Conservation (phyloP, 2,329 filamentous ascomycete species). For the Aspergillus aculeatinus region DNA sequence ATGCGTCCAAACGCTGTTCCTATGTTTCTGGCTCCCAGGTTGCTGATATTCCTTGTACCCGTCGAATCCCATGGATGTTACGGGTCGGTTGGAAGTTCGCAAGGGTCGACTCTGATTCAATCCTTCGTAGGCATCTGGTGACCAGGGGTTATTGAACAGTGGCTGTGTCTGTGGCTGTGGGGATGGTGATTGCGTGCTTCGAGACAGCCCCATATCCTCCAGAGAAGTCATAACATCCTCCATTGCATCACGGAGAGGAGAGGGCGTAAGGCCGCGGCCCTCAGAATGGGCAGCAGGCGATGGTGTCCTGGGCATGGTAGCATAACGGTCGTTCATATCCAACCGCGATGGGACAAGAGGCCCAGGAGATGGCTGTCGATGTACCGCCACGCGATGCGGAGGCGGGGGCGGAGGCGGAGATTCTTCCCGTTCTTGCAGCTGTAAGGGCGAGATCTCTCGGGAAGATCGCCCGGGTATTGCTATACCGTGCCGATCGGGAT, state of each 20-base stretch:
- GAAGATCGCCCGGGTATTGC: constrained; percentile 18
- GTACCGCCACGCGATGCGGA: constrained; percentile 64
- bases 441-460: constrained; percentile 28
- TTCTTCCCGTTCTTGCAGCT: constrained; percentile 56
- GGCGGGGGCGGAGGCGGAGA: constrained; percentile 85
- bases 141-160: constrained; percentile 69
- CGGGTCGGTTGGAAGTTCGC: constrained; percentile 54
- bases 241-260: constrained; percentile 90
- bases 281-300: constrained; percentile 59
- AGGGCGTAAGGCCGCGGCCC: constrained; percentile 73
- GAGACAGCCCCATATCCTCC: constrained; percentile 74
- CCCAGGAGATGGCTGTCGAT: constrained; percentile 32
- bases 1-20: constrained; percentile 34
- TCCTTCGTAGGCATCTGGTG: constrained; percentile 78
- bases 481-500: constrained; percentile 14
- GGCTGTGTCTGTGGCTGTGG: constrained; percentile 48
- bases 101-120: constrained; percentile 34
- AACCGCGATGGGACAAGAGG: constrained; percentile 34
- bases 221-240: constrained; percentile 96
- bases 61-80: constrained; percentile 72
- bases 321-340: constrained; percentile 44
- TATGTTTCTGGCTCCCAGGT: constrained; percentile 59
- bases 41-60: constrained; percentile 54
- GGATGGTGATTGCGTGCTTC: constrained; percentile 51
- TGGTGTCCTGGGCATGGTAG: constrained; percentile 43